These are phyloP conservation scores for Leccinellum rugosiceps DNA, from an alignment of 768 basidiomycete genomes.

Conservation along the genomic window DNA sequence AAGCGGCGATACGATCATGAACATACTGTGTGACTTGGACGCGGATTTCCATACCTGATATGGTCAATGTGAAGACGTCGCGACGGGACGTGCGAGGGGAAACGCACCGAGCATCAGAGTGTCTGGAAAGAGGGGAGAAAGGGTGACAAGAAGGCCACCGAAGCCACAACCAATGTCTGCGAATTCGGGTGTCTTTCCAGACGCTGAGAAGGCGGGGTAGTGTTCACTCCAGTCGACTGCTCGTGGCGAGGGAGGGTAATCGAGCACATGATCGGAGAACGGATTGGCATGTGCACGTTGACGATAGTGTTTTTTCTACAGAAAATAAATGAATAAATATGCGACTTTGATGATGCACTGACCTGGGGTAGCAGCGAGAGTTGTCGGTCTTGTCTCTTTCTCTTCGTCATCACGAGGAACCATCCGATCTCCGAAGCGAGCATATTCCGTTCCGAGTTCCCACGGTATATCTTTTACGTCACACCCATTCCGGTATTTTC, in stretches of 20 bases:
- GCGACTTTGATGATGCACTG: background rate
- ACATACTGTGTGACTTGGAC: constrained; percentile 97
- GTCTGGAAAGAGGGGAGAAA: constrained; percentile 89
- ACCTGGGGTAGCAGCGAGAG: constrained; percentile 51
- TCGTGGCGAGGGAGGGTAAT: constrained; percentile 77
- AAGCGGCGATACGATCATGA: constrained; percentile 87
- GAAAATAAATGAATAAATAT: background rate
- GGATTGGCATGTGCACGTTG: constrained; percentile 85
- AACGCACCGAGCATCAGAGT: constrained; percentile 86
- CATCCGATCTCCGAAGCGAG: background rate
- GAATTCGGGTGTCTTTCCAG: constrained; percentile 78
- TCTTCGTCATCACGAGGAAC: constrained; percentile 11
- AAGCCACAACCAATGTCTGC: constrained; percentile 99
- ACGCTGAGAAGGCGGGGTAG: constrained; percentile 66
- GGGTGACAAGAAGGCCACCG: constrained; percentile 84
- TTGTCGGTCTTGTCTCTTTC: constrained; percentile 16
- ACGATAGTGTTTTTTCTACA: constrained; percentile 78
- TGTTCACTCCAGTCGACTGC: constrained; percentile 79
- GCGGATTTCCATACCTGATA: constrained; percentile 91
- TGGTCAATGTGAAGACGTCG: background rate
- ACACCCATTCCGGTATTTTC: constrained; percentile 24
- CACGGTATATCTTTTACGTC: constrained; percentile 3
- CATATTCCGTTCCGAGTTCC: constrained; percentile 2
- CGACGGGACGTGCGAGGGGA: background rate
- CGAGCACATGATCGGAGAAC: constrained; percentile 84